Evolutionary conservation across 2,329 filamentous ascomycete genomes (phyloP).

Genomic region (Akanthomyces dipterigenus): DNA sequence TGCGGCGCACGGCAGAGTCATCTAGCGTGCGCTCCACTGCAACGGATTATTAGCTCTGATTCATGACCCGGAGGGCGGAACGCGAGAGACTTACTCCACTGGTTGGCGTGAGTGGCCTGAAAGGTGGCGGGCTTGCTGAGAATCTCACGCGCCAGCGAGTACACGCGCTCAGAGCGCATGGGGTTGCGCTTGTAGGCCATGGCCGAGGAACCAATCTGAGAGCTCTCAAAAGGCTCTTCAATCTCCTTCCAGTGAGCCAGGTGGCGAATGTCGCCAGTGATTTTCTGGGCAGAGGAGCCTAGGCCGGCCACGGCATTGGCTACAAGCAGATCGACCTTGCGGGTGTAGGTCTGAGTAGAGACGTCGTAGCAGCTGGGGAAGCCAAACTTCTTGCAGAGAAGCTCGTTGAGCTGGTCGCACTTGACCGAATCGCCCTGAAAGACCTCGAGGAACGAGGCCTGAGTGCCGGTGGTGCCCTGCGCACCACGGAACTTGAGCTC

Average conservation of each 20-base stretch:
- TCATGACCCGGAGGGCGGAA: background rate
- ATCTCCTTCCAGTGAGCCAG: constrained; percentile 73
- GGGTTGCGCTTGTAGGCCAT: constrained; percentile 40
- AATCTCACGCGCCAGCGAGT: constrained; percentile 39
- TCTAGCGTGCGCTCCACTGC: constrained; percentile 66
- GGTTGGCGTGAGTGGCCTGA: constrained; percentile 25
- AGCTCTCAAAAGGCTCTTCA: constrained; percentile 75
- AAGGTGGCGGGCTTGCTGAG: constrained; percentile 30
- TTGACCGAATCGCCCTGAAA: constrained; percentile 44
- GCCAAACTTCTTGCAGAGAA: constrained; percentile 49
- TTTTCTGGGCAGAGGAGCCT: constrained; percentile 66
- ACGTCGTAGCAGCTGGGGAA: constrained; percentile 46
- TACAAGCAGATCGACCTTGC: constrained; percentile 78
- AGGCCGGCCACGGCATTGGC: constrained; percentile 74
- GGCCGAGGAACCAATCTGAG: constrained; percentile 62
- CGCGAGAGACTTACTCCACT: constrained; percentile 22
- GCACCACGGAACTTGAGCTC: constrained; percentile 71
- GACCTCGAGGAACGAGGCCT: constrained; percentile 59
- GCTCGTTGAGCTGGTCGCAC: constrained; percentile 47
- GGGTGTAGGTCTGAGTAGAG: constrained; percentile 62
- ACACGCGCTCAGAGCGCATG: constrained; percentile 44
- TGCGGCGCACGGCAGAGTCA: constrained; percentile 63
- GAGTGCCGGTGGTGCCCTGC: constrained; percentile 63
- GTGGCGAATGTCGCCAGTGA: constrained; percentile 67
- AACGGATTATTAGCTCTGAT: constrained; percentile 32